These are phyloP conservation scores for Exophiala spinifera DNA, from an alignment of 2,329 filamentous ascomycete species.

Conservation along the genomic window DNA sequence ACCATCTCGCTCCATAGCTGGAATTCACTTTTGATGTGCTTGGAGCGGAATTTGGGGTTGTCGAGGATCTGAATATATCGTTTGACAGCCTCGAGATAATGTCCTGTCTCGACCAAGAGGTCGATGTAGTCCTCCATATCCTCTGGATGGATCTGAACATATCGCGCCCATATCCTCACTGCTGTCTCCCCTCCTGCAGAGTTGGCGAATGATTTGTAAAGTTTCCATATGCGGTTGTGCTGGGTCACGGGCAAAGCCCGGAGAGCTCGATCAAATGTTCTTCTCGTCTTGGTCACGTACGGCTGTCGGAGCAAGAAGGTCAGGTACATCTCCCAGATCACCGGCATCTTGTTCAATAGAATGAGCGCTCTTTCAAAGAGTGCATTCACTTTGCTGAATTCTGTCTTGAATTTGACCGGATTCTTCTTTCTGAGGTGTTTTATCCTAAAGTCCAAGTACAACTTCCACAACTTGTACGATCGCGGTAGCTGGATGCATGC, in stretches of 20 bases:
- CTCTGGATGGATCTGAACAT: conserved; percentile 96
- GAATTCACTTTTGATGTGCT: conserved; percentile 89
- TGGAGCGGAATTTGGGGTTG: conserved; percentile 85
- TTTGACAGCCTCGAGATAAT: conserved; percentile 87
- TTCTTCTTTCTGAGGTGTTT: conserved; percentile 81
- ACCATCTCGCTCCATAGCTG: conserved; percentile 98
- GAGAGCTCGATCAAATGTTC: conserved; percentile 87
- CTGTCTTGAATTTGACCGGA: conserved; percentile 70
- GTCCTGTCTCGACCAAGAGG: conserved; percentile 72
- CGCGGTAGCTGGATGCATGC: conserved; percentile 85
- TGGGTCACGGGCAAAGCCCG: conserved; percentile 90
- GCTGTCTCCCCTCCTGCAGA: conserved; percentile 87
- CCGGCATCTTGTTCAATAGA: conserved; percentile 96
- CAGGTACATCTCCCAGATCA: conserved; percentile 97
- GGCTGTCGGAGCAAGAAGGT: conserved; percentile 86
- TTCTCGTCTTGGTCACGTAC: conserved; percentile 79
- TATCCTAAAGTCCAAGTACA: conserved; percentile 83
- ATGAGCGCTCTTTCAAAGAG: conserved; percentile 91
- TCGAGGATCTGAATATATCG: conserved; percentile 91
- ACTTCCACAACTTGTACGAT: conserved; percentile 98
- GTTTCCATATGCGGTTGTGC: conserved; percentile 90
- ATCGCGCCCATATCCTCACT: conserved; percentile 88
- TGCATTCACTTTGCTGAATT: conserved; percentile 91
- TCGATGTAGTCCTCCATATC: conserved; percentile 95
- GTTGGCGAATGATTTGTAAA: conserved; percentile 87